These are phyloP conservation scores for Nakataea oryzae DNA, from an alignment of 2,329 filamentous ascomycete genomes.

Conservation along the genomic window DNA sequence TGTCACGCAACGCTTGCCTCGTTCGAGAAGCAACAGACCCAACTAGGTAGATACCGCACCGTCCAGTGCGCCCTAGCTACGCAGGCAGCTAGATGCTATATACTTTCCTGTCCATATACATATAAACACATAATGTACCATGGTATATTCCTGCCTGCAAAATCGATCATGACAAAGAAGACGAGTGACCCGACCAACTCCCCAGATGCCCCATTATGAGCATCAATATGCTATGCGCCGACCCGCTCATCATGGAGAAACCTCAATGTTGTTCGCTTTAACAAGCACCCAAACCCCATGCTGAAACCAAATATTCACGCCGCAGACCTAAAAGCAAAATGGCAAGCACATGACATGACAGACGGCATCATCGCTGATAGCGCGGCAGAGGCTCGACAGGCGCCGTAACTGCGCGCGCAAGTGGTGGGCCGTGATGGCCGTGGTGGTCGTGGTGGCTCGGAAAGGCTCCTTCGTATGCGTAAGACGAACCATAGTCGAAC, in stretches of 20 bases:
- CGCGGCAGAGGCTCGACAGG: conserved; percentile 16
- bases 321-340: background rate
- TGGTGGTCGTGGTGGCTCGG: background rate
- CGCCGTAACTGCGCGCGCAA: background rate
- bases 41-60: background rate
- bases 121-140: background rate
- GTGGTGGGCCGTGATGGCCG: background rate
- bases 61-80: background rate
- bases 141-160: background rate
- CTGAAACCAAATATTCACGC: background rate
- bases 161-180: background rate
- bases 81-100: background rate
- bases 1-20: background rate
- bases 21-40: background rate
- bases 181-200: background rate
- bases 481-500: background rate
- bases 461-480: background rate
- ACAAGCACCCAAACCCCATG: background rate
- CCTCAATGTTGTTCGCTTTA: background rate
- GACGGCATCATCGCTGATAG: conserved; percentile 16
- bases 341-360: background rate
- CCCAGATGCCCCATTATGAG: background rate
- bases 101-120: background rate
- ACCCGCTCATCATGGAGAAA: background rate
- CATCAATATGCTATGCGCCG: background rate